Evolutionary conservation across 2,329 filamentous ascomycete genomes (phyloP).

Genomic region (Xylariomycetidae sp.): DNA sequence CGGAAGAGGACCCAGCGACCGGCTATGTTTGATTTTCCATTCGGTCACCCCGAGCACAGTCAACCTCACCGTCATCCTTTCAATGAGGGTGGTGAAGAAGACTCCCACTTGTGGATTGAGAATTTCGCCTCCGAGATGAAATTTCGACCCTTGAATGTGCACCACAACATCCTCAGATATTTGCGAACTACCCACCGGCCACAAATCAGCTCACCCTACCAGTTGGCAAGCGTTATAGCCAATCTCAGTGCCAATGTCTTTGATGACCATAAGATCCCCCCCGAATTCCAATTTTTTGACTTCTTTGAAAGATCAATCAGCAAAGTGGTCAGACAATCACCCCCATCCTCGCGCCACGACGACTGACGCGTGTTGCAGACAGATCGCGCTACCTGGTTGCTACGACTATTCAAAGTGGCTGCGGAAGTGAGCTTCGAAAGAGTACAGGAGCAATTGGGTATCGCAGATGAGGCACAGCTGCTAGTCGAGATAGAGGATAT

Average conservation of each 20-base stretch:
- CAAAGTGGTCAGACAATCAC: constrained; percentile 1
- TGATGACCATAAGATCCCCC: background rate
- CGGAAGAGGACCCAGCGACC: too few relatives aligned
- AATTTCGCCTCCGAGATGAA: background rate
- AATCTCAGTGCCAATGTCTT: background rate
- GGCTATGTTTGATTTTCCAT: too few relatives aligned
- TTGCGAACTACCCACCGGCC: background rate
- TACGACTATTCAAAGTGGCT: constrained; percentile 1
- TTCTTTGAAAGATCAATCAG: constrained; percentile 4
- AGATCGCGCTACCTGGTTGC: background rate
- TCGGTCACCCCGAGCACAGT: too few relatives aligned
- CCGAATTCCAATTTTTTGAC: constrained; percentile 4
- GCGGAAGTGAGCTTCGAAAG: background rate
- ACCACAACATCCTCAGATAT: constrained; percentile 1
- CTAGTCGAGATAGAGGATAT: constrained; percentile 6
- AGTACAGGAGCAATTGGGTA: constrained; percentile 1
- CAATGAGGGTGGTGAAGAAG: background rate
- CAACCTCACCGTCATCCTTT: too few relatives aligned
- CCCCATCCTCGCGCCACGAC: too few relatives aligned
- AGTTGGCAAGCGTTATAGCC: constrained; percentile 1
- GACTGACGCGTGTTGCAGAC: too few relatives aligned
- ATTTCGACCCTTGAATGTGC: background rate
- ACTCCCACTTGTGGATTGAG: too few relatives aligned
- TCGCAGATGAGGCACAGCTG: constrained; percentile 1
- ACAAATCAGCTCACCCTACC: background rate